Evolutionary conservation across 2,329 filamentous ascomycete genomes (phyloP).

Genomic region (Ophiocordyceps camponoti-rufipedis): DNA sequence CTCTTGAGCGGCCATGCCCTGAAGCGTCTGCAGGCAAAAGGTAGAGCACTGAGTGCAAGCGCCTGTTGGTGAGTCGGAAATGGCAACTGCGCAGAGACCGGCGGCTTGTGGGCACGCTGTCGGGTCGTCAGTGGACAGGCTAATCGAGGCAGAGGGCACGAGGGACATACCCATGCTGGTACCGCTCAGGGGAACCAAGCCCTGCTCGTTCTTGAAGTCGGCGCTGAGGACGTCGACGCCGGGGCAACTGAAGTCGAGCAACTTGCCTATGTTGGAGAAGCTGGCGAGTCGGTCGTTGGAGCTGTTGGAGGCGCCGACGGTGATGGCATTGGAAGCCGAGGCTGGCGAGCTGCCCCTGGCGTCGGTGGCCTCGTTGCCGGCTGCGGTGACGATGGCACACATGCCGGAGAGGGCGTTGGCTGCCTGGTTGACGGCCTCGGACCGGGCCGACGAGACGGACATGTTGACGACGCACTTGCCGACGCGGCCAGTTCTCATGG

Average conservation of each 20-base stretch:
- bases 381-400: constrained; percentile 40
- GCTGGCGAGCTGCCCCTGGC: constrained; percentile 32
- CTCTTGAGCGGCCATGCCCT: background rate
- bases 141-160: background rate
- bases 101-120: background rate
- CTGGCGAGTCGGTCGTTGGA: constrained; percentile 25
- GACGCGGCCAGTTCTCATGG: constrained; percentile 5
- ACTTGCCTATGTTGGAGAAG: constrained; percentile 40
- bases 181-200: constrained; percentile 27
- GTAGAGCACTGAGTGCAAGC: background rate
- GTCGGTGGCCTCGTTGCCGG: constrained; percentile 38
- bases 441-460: constrained; percentile 35
- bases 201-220: constrained; percentile 14
- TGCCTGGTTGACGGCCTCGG: constrained; percentile 26
- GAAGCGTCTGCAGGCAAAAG: background rate
- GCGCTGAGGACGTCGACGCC: constrained; percentile 31
- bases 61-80: background rate
- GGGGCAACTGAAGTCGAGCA: constrained; percentile 36
- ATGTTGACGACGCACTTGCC: constrained; percentile 45
- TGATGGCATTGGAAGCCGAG: constrained; percentile 36
- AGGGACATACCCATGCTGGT: constrained; percentile 34
- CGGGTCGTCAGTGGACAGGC: background rate
- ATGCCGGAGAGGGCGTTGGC: background rate
- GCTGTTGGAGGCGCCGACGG: constrained; percentile 39
- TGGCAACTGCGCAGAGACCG: background rate